A percentile compares a stretch with the other conserved stretches of the same genome.
Conservation (phyloP, 495 filamentous ascomycete genomes). For the Daldinia caldariorum region DNA sequence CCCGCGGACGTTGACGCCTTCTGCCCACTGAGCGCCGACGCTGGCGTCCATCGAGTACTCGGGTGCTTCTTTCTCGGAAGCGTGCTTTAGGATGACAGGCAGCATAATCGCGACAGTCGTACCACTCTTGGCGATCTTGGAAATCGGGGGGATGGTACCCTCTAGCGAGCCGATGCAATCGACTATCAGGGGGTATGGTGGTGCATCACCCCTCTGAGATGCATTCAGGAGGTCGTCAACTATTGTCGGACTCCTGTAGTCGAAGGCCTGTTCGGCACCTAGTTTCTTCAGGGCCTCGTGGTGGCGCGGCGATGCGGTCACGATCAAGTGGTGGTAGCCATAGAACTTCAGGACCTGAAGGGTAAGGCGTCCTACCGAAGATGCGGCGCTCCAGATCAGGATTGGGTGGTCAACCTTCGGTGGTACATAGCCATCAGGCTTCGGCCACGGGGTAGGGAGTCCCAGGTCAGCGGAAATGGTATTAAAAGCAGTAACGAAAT, state of each 20-base stretch:
- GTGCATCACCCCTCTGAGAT: slow-evolving; percentile 27
- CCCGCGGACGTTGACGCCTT: slow-evolving; percentile 59
- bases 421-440: slow-evolving; percentile 48
- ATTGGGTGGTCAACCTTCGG: slow-evolving; percentile 47
- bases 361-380: slow-evolving; percentile 60
- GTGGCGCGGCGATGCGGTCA: slow-evolving; percentile 58
- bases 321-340: slow-evolving; percentile 59
- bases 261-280: slow-evolving; percentile 58
- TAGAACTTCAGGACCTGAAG: slow-evolving; percentile 61
- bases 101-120: slow-evolving; percentile 62
- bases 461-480: slow-evolving; percentile 55
- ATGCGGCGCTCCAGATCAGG: slow-evolving; percentile 65
- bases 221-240: slow-evolving; percentile 48
- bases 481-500: slow-evolving; percentile 64
- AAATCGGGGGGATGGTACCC: slow-evolving; percentile 54
- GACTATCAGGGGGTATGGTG: slow-evolving; percentile 55
- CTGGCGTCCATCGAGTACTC: slow-evolving; percentile 58
- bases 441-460: slow-evolving; percentile 60
- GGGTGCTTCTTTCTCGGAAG: slow-evolving; percentile 50
- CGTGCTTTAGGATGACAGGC: slow-evolving; percentile 60
- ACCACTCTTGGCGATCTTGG: slow-evolving; percentile 55
- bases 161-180: slow-evolving; percentile 64
- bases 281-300: slow-evolving; percentile 51
- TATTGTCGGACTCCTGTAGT: slow-evolving; percentile 56
- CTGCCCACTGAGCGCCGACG: slow-evolving; percentile 52